Evolutionary conservation across 1,284 basidiomycete species (phyloP).

Genomic region (Neolentinus lepideus): DNA sequence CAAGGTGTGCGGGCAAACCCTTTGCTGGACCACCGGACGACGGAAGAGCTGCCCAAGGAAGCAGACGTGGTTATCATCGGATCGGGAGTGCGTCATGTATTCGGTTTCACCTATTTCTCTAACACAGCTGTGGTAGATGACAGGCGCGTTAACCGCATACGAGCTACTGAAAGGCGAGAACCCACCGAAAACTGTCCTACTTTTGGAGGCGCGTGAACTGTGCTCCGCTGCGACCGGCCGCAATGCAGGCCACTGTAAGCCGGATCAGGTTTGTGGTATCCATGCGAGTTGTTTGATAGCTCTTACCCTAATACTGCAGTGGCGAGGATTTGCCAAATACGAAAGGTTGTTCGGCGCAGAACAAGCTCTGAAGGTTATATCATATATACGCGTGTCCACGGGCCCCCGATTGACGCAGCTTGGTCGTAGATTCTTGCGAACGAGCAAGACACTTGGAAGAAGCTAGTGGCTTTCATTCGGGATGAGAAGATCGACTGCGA

Average conservation of each 20-base stretch:
- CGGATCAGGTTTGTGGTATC: constrained; percentile 12
- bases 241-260: constrained; percentile 19
- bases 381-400: background rate
- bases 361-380: constrained; percentile 17
- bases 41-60: constrained; percentile 32
- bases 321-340: constrained; percentile 16
- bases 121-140: constrained; percentile 29
- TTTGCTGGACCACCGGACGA: constrained; percentile 16
- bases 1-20: constrained; percentile 15
- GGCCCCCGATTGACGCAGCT: background rate
- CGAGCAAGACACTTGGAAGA: constrained; percentile 13
- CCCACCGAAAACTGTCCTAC: constrained; percentile 36
- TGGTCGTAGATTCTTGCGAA: constrained; percentile 7
- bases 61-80: constrained; percentile 65
- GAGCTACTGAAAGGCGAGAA: constrained; percentile 34
- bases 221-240: constrained; percentile 64
- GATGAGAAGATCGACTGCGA: constrained; percentile 16
- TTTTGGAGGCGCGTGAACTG: constrained; percentile 62
- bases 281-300: background rate
- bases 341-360: constrained; percentile 13
- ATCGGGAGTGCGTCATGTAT: constrained; percentile 34
- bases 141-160: constrained; percentile 51
- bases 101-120: background rate
- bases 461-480: constrained; percentile 10
- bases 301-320: constrained; percentile 3